Evolutionary conservation across 2,329 filamentous ascomycete species (phyloP).

Genomic region (Aspergillus sp.): DNA sequence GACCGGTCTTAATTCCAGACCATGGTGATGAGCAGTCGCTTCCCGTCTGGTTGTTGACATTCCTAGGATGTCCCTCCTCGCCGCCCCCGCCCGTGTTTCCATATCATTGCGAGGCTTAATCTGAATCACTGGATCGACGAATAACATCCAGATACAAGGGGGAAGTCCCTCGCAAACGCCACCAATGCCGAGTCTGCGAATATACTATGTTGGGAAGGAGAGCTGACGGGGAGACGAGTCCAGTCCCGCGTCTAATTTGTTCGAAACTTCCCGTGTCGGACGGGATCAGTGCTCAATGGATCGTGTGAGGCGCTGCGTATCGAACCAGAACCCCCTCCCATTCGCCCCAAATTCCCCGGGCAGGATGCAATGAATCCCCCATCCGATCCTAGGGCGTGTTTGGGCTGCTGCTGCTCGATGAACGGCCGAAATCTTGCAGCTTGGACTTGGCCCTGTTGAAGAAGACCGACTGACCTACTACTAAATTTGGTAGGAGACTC

Average conservation of each 20-base stretch:
- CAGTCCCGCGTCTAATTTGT: slow-evolving; percentile 12
- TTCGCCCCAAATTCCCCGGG: slow-evolving; percentile 5
- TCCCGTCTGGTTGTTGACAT: too few species aligned
- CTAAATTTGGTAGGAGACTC: not conserved
- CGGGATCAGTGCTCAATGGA: slow-evolving; percentile 1
- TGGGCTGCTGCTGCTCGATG: not conserved
- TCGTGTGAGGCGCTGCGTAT: slow-evolving; percentile 8
- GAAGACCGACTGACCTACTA: not conserved
- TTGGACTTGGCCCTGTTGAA: not conserved
- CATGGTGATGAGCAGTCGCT: too few species aligned
- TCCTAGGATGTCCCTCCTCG: too few species aligned
- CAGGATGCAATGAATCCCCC: slow-evolving; percentile 10
- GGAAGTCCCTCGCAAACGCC: not conserved
- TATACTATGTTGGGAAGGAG: slow-evolving; percentile 1
- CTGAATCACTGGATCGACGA: not conserved
- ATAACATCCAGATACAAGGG: not conserved
- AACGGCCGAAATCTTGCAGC: not conserved
- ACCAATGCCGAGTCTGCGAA: slow-evolving; percentile 3
- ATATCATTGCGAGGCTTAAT: not conserved
- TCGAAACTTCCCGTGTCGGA: slow-evolving; percentile 19
- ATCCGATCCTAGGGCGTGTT: slow-evolving; percentile 2
- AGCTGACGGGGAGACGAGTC: not conserved
- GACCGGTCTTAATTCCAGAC: not conserved
- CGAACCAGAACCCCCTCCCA: not conserved
- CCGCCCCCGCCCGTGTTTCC: too few species aligned